Evolutionary conservation across 768 basidiomycete species (phyloP), one percentile per base, ranked within the genome.

Genomic region (Wakefieldia striispora): DNA sequence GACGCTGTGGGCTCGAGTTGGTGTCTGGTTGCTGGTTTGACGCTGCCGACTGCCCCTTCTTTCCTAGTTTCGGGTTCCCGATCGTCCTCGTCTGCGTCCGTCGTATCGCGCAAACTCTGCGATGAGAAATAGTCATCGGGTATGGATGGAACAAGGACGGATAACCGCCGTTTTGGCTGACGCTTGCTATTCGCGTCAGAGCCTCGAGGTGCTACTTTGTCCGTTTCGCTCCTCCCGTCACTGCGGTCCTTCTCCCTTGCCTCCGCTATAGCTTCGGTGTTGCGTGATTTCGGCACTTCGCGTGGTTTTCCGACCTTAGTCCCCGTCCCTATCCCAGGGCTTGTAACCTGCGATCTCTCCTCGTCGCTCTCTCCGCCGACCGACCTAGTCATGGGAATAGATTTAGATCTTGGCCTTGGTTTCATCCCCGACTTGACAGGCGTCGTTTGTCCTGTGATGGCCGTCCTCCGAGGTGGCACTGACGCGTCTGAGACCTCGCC

Each of bases 371-470:
- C 47, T 11, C 13, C 49, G 6, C 26, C 40, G 7, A 29, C 31
- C 2, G 44, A 50, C 21, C 16, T 13, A 16, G 60, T 38, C 35
- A 13, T 16, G 6, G 60, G 42, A 10, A n/a, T 37, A 4, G 55
- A 49, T 20, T 50, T 49, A 3, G 61, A 54, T 17, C 40, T 58
- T 6, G 57, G 51, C 35, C 57, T 58, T 26, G 57, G 60, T 24
- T 56, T 67, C 65, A 67, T 67, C 9, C 58, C 58, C 2, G 60
- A 60, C 34, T 56, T 64, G 45, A 67, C 45, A 11, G 65, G 62
- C 0, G 65, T 67, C 17, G 5, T 41, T 5, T 50, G 45, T 8
- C 21, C 47, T 8, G 27, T 13, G 12, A 20, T 46, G 26, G 31
- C 11, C 0, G 27, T 6, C 40, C 41, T 56, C n/a, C 59, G 52